Evolutionary conservation across 495 filamentous ascomycete species (phyloP).

Genomic region (Daldinia bambusicola): DNA sequence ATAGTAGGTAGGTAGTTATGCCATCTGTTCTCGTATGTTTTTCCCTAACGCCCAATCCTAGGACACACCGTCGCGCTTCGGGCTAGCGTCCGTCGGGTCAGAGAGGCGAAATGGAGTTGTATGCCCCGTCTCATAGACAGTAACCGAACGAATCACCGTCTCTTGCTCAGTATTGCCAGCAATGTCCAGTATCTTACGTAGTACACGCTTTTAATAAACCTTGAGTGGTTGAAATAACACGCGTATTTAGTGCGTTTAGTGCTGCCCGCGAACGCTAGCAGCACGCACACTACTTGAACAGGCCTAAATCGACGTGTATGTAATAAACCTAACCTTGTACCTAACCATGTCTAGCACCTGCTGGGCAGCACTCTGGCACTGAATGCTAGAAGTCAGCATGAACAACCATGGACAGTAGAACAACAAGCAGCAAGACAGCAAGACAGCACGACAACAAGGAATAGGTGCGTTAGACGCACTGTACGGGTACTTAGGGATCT

Average conservation of each 20-base stretch:
- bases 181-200: slow-evolving; percentile 29
- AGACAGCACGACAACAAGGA: not conserved
- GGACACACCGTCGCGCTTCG: slow-evolving; percentile 12
- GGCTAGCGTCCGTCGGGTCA: slow-evolving; percentile 28
- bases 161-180: slow-evolving; percentile 11
- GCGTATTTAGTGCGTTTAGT: not conserved
- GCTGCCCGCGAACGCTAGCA: slow-evolving; percentile 11
- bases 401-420: slow-evolving; percentile 4
- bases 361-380: too few relatives aligned
- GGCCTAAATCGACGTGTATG: slow-evolving; percentile 16
- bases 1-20: not conserved
- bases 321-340: not conserved
- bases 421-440: too few relatives aligned
- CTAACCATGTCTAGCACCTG: not conserved
- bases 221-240: not conserved
- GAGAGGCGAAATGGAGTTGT: slow-evolving; percentile 34
- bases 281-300: slow-evolving; percentile 21
- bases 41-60: slow-evolving; percentile 29
- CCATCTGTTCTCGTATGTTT: slow-evolving; percentile 32
- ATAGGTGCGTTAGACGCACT: slow-evolving; percentile 32
- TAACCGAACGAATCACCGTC: slow-evolving; percentile 43
- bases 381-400: slow-evolving; percentile 25
- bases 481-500: slow-evolving; percentile 49
- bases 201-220: not conserved
- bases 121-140: slow-evolving; percentile 25